Evolutionary conservation across 495 filamentous ascomycete genomes (phyloP).

Genomic region (Lasiosphaeriaceae sp.): DNA sequence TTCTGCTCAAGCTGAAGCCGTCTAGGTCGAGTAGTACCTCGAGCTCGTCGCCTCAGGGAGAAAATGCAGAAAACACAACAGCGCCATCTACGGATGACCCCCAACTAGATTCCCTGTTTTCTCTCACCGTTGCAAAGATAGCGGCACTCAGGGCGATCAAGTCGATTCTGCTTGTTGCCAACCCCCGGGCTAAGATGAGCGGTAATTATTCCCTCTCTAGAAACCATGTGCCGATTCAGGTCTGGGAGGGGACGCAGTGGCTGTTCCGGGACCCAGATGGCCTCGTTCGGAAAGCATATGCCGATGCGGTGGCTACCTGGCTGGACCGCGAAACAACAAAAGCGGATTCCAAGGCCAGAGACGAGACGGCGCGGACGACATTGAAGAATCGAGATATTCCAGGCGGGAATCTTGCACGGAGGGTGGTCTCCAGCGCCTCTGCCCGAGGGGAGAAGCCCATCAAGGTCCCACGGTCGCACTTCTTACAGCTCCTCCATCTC

Average conservation of each 20-base stretch:
- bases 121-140: conserved; percentile 66
- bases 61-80: conserved; percentile 32
- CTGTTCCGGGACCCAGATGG: conserved; percentile 73
- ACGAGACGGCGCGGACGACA: conserved; percentile 45
- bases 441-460: conserved; percentile 54
- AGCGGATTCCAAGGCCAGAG: conserved; percentile 57
- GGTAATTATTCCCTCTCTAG: conserved; percentile 61
- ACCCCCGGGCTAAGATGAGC: conserved; percentile 55
- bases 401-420: conserved; percentile 44
- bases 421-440: conserved; percentile 67
- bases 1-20: conserved; percentile 73
- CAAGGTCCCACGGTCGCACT: conserved; percentile 57
- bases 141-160: conserved; percentile 78
- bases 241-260: conserved; percentile 92
- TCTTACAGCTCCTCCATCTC: conserved; percentile 80
- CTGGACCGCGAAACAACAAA: conserved; percentile 71
- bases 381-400: conserved; percentile 31
- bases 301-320: conserved; percentile 78
- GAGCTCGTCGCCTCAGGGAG: conserved; percentile 33
- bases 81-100: conserved; percentile 32
- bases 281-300: conserved; percentile 76
- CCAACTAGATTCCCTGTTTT: conserved; percentile 62
- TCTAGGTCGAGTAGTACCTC: conserved; percentile 38
- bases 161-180: conserved; percentile 73
- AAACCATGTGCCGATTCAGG: conserved; percentile 67